Conservation (phyloP, 805 yeast genomes). For the Scheffersomyces stipitis region DNA sequence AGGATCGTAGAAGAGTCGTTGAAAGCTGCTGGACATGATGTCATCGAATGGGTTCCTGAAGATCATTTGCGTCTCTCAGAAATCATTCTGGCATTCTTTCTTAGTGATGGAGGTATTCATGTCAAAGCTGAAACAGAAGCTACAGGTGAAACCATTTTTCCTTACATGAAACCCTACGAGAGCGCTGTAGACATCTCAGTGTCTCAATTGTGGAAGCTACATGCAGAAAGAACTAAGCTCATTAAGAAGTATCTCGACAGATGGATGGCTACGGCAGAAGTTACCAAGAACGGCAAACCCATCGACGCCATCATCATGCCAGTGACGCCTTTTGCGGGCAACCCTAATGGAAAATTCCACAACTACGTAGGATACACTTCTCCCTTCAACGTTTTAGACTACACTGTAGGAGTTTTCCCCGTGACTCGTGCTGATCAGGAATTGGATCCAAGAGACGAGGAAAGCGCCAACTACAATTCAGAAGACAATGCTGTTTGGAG, state of each 20-base stretch:
- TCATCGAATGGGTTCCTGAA: conserved; percentile 48
- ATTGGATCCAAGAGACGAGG: conserved; percentile 32
- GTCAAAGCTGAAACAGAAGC: conserved; percentile 29
- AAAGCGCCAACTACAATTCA: conserved; percentile 31
- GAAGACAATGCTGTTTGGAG: conserved; percentile 45
- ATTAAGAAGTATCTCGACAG: conserved; percentile 34
- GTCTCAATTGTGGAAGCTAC: conserved; percentile 41
- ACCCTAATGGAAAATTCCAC: conserved; percentile 31
- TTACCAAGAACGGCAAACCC: conserved; percentile 39
- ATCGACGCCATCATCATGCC: conserved; percentile 52
- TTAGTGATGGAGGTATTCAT: conserved; percentile 47
- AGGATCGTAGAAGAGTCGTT: conserved; percentile 29
- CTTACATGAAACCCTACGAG: conserved; percentile 40
- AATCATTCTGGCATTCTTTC: conserved; percentile 36
- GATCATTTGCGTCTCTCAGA: conserved; percentile 31
- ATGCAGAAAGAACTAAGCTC: conserved; percentile 32
- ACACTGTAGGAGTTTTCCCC: conserved; percentile 45
- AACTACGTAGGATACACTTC: conserved; percentile 50
- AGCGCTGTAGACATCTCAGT: conserved; percentile 33
- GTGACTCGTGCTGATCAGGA: conserved; percentile 52
- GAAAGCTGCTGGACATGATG: conserved; percentile 48
- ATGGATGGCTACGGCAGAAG: conserved; percentile 35
- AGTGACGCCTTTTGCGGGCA: conserved; percentile 46
- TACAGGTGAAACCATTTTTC: conserved; percentile 48
- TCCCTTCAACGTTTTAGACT: conserved; percentile 26